Conservation (phyloP, 2,329 filamentous ascomycete genomes). For the Fusarium sp. region DNA sequence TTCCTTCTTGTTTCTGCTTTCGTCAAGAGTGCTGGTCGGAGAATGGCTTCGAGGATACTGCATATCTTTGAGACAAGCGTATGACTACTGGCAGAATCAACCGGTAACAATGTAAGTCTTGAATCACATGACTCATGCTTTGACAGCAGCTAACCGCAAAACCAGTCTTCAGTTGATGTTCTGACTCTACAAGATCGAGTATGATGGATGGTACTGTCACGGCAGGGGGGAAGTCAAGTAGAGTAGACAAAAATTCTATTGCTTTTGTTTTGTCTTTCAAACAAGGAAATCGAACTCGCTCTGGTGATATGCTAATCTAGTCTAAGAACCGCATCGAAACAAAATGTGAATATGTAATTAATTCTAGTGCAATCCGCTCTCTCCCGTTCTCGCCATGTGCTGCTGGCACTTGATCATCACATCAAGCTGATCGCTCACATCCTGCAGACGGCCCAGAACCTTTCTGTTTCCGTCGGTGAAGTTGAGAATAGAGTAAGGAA, state of each 20-base stretch:
- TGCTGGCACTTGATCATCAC: conserved; percentile 68
- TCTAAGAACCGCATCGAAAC: background rate
- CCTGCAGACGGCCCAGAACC: conserved; percentile 59
- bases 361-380: conserved; percentile 52
- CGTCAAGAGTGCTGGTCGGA: too few species aligned
- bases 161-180: background rate
- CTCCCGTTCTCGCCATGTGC: conserved; percentile 60
- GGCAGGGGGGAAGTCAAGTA: background rate
- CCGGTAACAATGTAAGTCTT: background rate
- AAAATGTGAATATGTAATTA: background rate
- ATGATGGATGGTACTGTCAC: background rate
- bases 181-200: background rate
- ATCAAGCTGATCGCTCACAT: conserved; percentile 70
- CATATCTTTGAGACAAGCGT: too few species aligned
- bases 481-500: conserved; percentile 70
- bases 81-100: background rate
- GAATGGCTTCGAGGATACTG: too few species aligned
- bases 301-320: conserved; percentile 2
- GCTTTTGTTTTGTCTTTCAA: conserved; percentile 12
- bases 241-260: conserved; percentile 7
- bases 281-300: conserved; percentile 7
- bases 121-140: background rate
- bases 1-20: too few species aligned
- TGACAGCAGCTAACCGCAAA: background rate
- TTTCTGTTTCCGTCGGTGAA: conserved; percentile 72